phyloP scores from a whole-genome alignment of 768 basidiomycete species.

The Boletus coccyginus region DNA sequence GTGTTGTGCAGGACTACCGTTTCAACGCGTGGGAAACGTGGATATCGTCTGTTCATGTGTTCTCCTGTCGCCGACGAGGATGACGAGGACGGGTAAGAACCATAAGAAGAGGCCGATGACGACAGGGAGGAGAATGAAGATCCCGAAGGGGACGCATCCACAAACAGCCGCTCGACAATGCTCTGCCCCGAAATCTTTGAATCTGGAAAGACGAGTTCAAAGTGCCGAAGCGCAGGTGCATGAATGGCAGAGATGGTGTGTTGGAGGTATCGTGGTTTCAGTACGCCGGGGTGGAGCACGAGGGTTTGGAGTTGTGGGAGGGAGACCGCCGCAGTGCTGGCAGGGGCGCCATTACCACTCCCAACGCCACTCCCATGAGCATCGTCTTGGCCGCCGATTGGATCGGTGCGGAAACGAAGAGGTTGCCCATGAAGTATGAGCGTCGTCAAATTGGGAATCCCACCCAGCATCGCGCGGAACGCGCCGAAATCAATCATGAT shows the following conservation, averaged over 20 bases:
- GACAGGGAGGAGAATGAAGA: not conserved
- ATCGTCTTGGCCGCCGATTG: conserved; percentile 2
- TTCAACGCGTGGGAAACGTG: conserved; percentile 28
- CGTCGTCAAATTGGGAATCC: conserved; percentile 23
- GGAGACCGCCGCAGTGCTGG: conserved; percentile 6
- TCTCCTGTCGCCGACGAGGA: not conserved
- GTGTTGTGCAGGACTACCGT: conserved; percentile 27
- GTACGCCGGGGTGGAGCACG: conserved; percentile 28
- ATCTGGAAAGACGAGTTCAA: conserved; percentile 33
- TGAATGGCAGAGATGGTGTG: conserved; percentile 27
- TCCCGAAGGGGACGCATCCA: conserved; percentile 1
- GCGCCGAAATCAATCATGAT: conserved; percentile 28
- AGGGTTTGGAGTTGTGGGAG: conserved; percentile 30
- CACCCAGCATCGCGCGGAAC: conserved; percentile 24
- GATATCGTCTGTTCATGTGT: conserved; percentile 9
- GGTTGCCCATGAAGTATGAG: conserved; percentile 30
- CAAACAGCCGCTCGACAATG: conserved; percentile 24
- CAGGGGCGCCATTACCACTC: not conserved
- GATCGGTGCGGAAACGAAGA: conserved; percentile 23
- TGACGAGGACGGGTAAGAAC: not conserved
- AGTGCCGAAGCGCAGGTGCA: conserved; percentile 30
- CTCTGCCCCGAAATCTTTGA: conserved; percentile 28
- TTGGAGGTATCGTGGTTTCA: conserved; percentile 33
- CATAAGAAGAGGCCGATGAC: not conserved
- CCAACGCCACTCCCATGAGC: not conserved